A percentile compares a stretch with the other conserved stretches of the same genome.
These are phyloP conservation scores for Esteya vermicola DNA, from an alignment of 2,329 filamentous ascomycete species.

Conservation along the genomic window DNA sequence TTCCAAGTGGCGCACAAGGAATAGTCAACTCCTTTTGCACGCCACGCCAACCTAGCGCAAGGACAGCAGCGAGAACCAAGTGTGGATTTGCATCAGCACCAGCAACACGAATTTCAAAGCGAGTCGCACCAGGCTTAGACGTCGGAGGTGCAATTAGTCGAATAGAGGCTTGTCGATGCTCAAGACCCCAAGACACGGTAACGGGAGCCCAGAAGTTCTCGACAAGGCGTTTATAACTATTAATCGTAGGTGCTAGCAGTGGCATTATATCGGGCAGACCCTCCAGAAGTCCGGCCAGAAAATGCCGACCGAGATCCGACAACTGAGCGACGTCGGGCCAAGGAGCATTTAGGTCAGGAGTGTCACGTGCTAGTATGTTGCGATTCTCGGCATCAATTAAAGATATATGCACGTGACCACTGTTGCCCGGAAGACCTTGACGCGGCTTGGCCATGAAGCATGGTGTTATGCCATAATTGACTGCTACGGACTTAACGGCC, in stretches of 20 bases:
- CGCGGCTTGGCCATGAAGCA: conserved; percentile 98
- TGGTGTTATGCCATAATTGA: conserved; percentile 79
- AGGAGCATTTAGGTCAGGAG: conserved; percentile 53
- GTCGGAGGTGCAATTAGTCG: conserved; percentile 82
- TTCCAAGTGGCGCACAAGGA: conserved; percentile 65
- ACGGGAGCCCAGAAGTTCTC: conserved; percentile 99
- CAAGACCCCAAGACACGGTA: conserved; percentile 91
- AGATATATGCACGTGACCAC: conserved; percentile 90
- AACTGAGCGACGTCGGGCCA: conserved; percentile 67
- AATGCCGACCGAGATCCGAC: conserved; percentile 81
- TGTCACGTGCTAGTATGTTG: conserved; percentile 68
- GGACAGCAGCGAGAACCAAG: conserved; percentile 71
- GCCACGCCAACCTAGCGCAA: conserved; percentile 81
- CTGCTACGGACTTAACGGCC: conserved; percentile 76
- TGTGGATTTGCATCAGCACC: conserved; percentile 91
- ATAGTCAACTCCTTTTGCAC: conserved; percentile 86
- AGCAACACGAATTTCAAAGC: conserved; percentile 84
- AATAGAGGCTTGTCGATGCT: conserved; percentile 86
- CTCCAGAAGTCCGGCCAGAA: conserved; percentile 78
- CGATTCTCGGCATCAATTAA: conserved; percentile 66
- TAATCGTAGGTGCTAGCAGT: conserved; percentile 82
- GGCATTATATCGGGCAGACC: conserved; percentile 95
- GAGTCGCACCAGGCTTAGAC: conserved; percentile 67
- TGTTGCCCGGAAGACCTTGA: conserved; percentile 83
- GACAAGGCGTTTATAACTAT: conserved; percentile 94